These are phyloP conservation scores for Eucalyptus rudis DNA, from an alignment of 345 rosid genomes.

Conservation along the genomic window DNA sequence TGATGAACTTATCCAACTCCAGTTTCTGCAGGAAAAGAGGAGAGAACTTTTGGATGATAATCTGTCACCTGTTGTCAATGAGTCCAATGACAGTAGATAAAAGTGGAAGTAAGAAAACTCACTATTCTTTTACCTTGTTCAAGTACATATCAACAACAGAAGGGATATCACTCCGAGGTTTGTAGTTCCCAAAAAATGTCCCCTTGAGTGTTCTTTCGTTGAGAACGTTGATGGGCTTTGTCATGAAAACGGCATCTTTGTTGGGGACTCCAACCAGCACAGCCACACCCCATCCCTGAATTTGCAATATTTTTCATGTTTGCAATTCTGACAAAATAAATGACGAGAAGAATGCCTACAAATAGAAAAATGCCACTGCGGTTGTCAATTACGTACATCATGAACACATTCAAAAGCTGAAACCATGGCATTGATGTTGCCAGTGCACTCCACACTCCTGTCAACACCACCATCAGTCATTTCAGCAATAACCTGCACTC, in stretches of 20 bases:
- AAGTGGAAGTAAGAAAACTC: neutral
- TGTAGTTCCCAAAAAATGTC: constrained; percentile 31
- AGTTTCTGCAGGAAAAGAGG: constrained; percentile 14
- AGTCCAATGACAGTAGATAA: neutral
- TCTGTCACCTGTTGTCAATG: neutral
- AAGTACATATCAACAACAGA: constrained; percentile 21
- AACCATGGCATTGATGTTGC: constrained; percentile 25
- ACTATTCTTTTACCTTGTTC: constrained; percentile 11
- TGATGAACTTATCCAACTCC: constrained; percentile 37
- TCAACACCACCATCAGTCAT: constrained; percentile 40
- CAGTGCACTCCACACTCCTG: constrained; percentile 32
- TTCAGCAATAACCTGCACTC: constrained; percentile 22
- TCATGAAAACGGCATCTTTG: constrained; percentile 29
- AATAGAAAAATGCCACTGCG: neutral
- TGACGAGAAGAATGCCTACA: neutral
- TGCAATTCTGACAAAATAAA: neutral
- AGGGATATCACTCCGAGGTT: constrained; percentile 26
- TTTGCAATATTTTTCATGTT: neutral
- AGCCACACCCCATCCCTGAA: constrained; percentile 38
- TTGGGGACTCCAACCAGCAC: constrained; percentile 28
- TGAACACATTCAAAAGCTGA: constrained; percentile 36
- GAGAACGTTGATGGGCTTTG: constrained; percentile 18
- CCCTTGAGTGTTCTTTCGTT: constrained; percentile 33
- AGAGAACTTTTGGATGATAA: neutral
- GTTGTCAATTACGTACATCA: constrained; percentile 2